phyloP scores from a whole-genome alignment of 768 basidiomycete genomes.

The Gloeopeniophorella convolvens region DNA sequence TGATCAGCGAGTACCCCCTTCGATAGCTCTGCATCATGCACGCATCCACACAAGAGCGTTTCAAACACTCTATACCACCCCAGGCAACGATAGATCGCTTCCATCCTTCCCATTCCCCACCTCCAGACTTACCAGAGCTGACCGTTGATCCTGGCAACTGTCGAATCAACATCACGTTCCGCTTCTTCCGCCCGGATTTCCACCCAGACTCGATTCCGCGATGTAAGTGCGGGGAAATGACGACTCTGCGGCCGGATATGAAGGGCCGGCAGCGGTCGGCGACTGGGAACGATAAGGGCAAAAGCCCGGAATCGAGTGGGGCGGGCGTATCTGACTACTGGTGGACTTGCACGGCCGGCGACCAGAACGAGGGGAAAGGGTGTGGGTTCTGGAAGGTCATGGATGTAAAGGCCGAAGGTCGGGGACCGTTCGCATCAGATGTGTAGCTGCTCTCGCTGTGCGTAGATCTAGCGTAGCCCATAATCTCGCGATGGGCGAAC shows the following conservation, averaged over 20 bases:
- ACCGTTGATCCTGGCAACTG: constrained; percentile 21
- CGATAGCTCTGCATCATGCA: constrained; percentile 79
- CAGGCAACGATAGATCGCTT: constrained; percentile 67
- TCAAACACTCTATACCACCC: constrained; percentile 75
- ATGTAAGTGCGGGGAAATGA: constrained; percentile 69
- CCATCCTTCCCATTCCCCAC: constrained; percentile 45
- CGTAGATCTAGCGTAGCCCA: too few species aligned
- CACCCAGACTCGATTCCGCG: constrained; percentile 55
- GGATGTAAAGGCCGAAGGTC: constrained; percentile 61
- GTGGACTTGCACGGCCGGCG: constrained; percentile 78
- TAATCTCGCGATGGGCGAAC: too few species aligned
- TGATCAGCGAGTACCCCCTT: not conserved
- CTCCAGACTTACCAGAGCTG: constrained; percentile 6
- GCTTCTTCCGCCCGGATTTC: constrained; percentile 83
- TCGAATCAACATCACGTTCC: constrained; percentile 75
- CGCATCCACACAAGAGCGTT: constrained; percentile 73
- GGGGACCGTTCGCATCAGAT: constrained; percentile 42
- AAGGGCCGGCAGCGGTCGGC: constrained; percentile 45
- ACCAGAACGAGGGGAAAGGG: constrained; percentile 79
- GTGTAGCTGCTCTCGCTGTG: too few species aligned
- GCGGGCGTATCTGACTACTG: constrained; percentile 52
- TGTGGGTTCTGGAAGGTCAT: constrained; percentile 70
- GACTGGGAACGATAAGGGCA: constrained; percentile 3
- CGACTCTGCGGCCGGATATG: constrained; percentile 71
- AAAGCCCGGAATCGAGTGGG: constrained; percentile 3